Base-by-base conservation (phyloP, 148 eudicot species). In the Persicaria tinctoria region DNA sequence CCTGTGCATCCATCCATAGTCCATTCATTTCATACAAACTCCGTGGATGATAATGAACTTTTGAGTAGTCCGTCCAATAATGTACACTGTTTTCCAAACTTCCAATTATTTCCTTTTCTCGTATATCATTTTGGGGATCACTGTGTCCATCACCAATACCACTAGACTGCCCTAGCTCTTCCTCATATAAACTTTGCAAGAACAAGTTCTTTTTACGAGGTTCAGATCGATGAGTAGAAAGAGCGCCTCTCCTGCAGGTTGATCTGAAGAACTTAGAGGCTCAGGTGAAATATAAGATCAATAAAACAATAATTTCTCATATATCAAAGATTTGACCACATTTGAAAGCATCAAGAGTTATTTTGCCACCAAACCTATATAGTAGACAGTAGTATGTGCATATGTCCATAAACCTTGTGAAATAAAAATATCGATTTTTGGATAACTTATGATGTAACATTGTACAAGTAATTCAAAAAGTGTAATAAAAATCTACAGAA, bases 31-130 rank as follows among this genome's bases (percentile, higher is more conserved):
- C 97, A 82, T 91, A 94, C 60, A 91, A 70, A 84, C 97, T 94
- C 81, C 78, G 91, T 23, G 97, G 97, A 84, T 94, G 98, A 82
- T 87, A 91, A 77, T 94, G 97, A 72, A 89, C 93, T 86, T 94
- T 94, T 80, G 98, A 90, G 78, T 78, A 91, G 85, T 91, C 98
- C 51, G 98, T 86, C 98, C 98, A 94, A 81, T 68, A 91, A 63
- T 86, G 87, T 74, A 90, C 97, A 66, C 74, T 88, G 70, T 85
- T 89, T 80, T 91, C 98, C 75, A 94, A 85, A 76, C 74, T 73
- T 41, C 83, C 87, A 55, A 87, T 88, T 68, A 90, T 80, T 71
- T 87, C 93, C 70, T 83, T 85, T 68, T 91, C 95, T 68, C 57
- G 85, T 79, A 80, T 76, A 66, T 82, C 89, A 60, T 76, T 73